These are phyloP conservation scores for Fusarium sp. DNA, from an alignment of 2,329 filamentous ascomycete genomes.

Conservation along the genomic window DNA sequence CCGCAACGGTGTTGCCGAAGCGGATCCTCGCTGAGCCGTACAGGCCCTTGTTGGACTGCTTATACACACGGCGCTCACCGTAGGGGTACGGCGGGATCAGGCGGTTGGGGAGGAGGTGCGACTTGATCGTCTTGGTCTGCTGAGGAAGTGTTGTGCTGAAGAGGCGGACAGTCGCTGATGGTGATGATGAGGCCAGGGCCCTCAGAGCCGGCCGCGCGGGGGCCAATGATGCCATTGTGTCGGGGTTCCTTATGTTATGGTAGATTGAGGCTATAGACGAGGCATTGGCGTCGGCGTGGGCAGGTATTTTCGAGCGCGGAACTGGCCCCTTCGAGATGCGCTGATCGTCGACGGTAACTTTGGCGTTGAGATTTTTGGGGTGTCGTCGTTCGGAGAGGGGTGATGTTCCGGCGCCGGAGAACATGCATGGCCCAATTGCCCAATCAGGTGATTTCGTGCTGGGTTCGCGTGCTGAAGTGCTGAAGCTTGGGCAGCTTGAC, in stretches of 20 bases:
- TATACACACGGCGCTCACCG: slow-evolving; percentile 76
- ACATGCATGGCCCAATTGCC: not conserved
- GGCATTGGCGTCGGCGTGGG: slow-evolving; percentile 35
- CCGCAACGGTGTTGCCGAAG: slow-evolving; percentile 83
- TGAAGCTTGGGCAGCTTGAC: slow-evolving; percentile 10
- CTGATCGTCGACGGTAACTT: slow-evolving; percentile 34
- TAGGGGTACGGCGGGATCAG: slow-evolving; percentile 77
- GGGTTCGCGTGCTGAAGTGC: slow-evolving; percentile 44
- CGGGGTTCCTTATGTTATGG: not conserved
- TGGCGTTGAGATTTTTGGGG: slow-evolving; percentile 44
- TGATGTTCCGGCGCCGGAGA: slow-evolving; percentile 45
- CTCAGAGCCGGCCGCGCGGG: slow-evolving; percentile 37
- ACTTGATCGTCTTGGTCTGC: slow-evolving; percentile 55
- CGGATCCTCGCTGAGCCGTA: slow-evolving; percentile 77
- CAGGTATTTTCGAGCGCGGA: slow-evolving; percentile 22
- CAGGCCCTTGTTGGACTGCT: slow-evolving; percentile 81
- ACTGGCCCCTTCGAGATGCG: slow-evolving; percentile 34
- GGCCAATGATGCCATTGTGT: slow-evolving; percentile 41
- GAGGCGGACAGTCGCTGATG: slow-evolving; percentile 32
- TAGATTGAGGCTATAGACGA: slow-evolving; percentile 21
- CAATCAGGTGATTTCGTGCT: slow-evolving; percentile 53
- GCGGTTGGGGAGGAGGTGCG: slow-evolving; percentile 58
- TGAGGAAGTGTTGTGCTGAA: slow-evolving; percentile 54
- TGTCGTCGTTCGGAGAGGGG: slow-evolving; percentile 30
- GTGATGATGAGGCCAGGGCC: slow-evolving; percentile 32